Base-by-base conservation (phyloP, 1,284 basidiomycete species). In the Pulchroboletus neoregius region DNA sequence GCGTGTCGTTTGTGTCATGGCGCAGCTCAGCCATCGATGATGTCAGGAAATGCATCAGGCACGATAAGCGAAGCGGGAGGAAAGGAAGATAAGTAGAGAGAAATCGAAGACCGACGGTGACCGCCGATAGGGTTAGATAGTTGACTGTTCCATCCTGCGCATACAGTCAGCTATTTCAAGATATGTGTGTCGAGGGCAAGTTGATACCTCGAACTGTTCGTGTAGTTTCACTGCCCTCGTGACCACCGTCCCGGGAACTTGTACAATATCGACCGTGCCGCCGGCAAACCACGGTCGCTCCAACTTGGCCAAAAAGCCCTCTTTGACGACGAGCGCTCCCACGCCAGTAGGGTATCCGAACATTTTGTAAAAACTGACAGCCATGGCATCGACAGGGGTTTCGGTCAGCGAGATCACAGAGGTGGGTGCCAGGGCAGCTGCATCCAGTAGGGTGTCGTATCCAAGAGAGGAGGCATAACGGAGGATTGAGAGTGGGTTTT, bases 291-390 rank as follows among this genome's bases (percentile, higher is more conserved):
- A 92, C 0, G 87, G 86, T 3, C 85, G 74, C 51, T 77, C 69
- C 39, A 90, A 71, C 41, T 70, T 68, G 3, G 64, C 63, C 37
- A 88, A 66, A 57, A 88, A 85, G 5, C 74, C 72, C 55, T 83
- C 80, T 62, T 83, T 87, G 35, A 86, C 81, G 15, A 93, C 66
- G 2, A 93, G 72, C 15, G 87, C 87, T 26, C 90, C 89, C 35
- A 92, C 78, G 2, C 89, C 90, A 0, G 90, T 93, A 7, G 90
- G 90, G 57, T 82, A 91, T 24, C 89, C 89, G 51, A 91, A 89
- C 82, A 91, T 90, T 58, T 93, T 93, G 71, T 93, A 93, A 57
- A 91, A 89, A 33, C 84, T 88, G 44, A 91, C 64, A 0, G 82
- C 87, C 76, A 92, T 82, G 3, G 87, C 88, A 63, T 91, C 87